Base-by-base conservation (phyloP, 495 filamentous ascomycete genomes). In the Bombardia bombarda region DNA sequence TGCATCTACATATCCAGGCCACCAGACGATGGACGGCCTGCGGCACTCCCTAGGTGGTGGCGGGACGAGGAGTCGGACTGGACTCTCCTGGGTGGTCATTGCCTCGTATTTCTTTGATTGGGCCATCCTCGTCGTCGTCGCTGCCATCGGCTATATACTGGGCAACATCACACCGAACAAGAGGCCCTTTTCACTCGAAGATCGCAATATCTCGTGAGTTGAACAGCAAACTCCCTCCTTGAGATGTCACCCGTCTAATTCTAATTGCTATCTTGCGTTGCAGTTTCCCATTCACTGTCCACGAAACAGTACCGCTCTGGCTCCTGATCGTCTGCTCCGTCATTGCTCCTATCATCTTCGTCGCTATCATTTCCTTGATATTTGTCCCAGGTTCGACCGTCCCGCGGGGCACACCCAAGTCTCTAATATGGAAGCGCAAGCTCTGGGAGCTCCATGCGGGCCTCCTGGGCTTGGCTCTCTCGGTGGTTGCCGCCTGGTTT, bases 371-470 rank as follows among this genome's bases (percentile, higher is more conserved):
- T 60, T 82, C 81, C 4, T 64, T 95, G 28, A 57, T 86, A 30
- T 74, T 93, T 41, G 71, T 78, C 4, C 74, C 74, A 10, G 74
- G 73, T 12, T 57, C 68, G 66, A 90, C 72, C 63, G 87, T 61
- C 13, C 84, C 58, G 70, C 76, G 62, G 70, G 82, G 51, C 65
- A 87, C 71, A 40, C 86, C 62, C 67, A 80, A 65, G 34, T 73
- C 69, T 23, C 53, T 87, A 47, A 74, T 78, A 10, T 84, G 85
- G 56, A 75, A 75, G 51, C 80, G 87, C 47, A 79, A 85, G 41
- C 60, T 94, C 12, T 92, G 87, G 87, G 84, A 94, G 60, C 68
- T 90, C 55, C 88, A 92, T 48, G 84, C 78, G 39, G 87, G 87
- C 6, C 77, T 86, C 50, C 60, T 92, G 35, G 87, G 87, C 4